Conservation (phyloP, 2,329 filamentous ascomycete species). For the Leptographium galeiforme region DNA sequence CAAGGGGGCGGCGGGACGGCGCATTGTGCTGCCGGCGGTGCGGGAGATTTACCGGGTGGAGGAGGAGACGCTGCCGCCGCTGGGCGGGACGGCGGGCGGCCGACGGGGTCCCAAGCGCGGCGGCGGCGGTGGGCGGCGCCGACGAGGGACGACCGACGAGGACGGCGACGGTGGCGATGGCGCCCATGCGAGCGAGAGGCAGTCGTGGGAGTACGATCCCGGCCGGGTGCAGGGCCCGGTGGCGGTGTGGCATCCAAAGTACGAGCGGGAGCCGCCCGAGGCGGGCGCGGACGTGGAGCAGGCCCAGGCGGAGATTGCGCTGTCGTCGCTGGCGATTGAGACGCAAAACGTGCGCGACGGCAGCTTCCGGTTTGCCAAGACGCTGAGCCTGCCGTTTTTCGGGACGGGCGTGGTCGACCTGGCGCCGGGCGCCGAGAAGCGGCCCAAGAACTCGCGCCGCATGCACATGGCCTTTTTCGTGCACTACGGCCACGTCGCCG, state of each 20-base stretch:
- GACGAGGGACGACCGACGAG: constrained; percentile 8
- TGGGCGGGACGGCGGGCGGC: constrained; percentile 12
- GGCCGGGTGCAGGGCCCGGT: constrained; percentile 52
- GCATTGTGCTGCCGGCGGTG: constrained; percentile 54
- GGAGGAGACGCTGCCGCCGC: constrained; percentile 34
- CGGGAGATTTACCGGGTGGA: constrained; percentile 68
- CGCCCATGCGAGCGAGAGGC: constrained; percentile 34
- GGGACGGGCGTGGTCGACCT: constrained; percentile 84
- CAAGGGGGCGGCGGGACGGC: constrained; percentile 18
- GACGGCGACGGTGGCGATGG: constrained; percentile 24
- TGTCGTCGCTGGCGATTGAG: constrained; percentile 41
- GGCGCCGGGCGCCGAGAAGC: constrained; percentile 70
- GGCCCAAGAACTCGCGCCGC: constrained; percentile 79
- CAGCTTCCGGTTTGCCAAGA: constrained; percentile 80
- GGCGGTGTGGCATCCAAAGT: constrained; percentile 47
- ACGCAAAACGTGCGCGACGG: constrained; percentile 48
- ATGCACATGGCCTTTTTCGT: constrained; percentile 98
- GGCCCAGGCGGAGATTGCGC: constrained; percentile 40
- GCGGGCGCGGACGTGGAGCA: constrained; percentile 42
- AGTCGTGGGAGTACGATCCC: constrained; percentile 59
- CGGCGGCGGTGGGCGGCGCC: constrained; percentile 19
- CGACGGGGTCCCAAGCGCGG: not conserved
- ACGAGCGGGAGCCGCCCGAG: constrained; percentile 38
- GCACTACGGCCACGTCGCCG: constrained; percentile 66
- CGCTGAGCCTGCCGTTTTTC: constrained; percentile 72